These are phyloP conservation scores for Ganoderma boninense DNA, from an alignment of 1,284 basidiomycete species.

Conservation along the genomic window DNA sequence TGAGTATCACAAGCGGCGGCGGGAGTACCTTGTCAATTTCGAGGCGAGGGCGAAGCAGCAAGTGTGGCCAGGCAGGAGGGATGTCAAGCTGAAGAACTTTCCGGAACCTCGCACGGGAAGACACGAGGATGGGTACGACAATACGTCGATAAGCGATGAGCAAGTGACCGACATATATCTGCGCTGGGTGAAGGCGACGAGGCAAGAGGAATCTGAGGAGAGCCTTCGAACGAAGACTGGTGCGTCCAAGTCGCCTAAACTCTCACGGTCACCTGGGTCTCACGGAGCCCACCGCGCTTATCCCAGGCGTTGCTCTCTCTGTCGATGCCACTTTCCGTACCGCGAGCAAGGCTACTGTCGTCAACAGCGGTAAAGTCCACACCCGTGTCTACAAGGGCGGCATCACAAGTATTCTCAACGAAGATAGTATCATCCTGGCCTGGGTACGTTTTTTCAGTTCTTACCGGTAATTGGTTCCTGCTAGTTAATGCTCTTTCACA, in stretches of 20 bases:
- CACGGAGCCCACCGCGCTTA: background rate
- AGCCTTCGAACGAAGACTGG: background rate
- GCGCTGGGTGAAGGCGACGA: background rate
- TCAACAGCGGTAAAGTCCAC: background rate
- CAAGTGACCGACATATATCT: background rate
- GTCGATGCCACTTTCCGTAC: slow-evolving; percentile 15
- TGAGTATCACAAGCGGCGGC: background rate
- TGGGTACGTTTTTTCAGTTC: background rate
- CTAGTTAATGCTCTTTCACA: no score
- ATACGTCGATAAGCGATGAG: background rate
- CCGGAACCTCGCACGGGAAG: background rate
- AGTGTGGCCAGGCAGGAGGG: background rate
- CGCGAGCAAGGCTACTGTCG: slow-evolving; percentile 9
- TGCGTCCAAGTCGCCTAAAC: background rate
- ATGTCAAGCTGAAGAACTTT: background rate
- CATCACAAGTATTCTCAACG: background rate
- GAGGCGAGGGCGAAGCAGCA: background rate
- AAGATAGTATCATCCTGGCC: background rate
- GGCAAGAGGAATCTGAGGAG: background rate
- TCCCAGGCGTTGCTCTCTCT: slow-evolving; percentile 13
- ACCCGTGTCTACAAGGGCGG: background rate
- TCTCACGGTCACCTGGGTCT: background rate
- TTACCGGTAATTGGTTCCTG: no score
- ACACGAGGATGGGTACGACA: background rate
- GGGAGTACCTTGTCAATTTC: background rate